These are phyloP conservation scores for Mucor irregularis DNA, from an alignment of 371 early-diverging fungal genomes.

Conservation along the genomic window DNA sequence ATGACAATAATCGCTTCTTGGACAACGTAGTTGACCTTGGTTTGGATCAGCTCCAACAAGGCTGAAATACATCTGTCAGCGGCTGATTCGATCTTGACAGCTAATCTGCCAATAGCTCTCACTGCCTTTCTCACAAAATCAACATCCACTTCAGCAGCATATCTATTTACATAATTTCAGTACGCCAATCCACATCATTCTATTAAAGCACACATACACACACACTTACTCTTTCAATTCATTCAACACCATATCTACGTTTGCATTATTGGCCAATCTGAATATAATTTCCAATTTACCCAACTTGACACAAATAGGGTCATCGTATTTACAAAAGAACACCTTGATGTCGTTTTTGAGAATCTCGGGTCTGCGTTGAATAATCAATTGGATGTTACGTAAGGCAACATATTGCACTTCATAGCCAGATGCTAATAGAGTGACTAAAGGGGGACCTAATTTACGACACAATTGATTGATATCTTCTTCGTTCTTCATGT, in stretches of 20 bases:
- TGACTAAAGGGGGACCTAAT: conserved; percentile 88
- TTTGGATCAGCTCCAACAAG: conserved; percentile 83
- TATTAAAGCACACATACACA: conserved; percentile 24
- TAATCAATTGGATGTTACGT: conserved; percentile 86
- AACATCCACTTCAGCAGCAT: conserved; percentile 92
- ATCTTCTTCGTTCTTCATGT: conserved; percentile 74
- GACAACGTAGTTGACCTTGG: conserved; percentile 91
- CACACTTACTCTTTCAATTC: conserved; percentile 87
- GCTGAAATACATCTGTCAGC: conserved; percentile 87
- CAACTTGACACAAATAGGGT: conserved; percentile 94
- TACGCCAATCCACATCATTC: too few species aligned
- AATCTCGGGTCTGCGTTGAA: conserved; percentile 82
- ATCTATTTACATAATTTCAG: conserved; percentile 48
- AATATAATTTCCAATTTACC: conserved; percentile 92
- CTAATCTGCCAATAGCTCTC: conserved; percentile 89
- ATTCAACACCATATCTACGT: conserved; percentile 80
- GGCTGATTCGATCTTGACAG: conserved; percentile 83
- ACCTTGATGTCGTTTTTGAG: conserved; percentile 86
- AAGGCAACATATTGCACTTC: conserved; percentile 95
- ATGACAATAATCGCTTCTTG: conserved; percentile 88
- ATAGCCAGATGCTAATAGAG: conserved; percentile 82
- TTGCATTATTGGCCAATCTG: conserved; percentile 75
- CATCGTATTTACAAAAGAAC: conserved; percentile 96
- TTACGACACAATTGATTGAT: conserved; percentile 72
- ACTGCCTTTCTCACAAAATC: conserved; percentile 95